These are phyloP conservation scores for Alternaria sp. DNA, from an alignment of 2,329 filamentous ascomycete genomes.

Conservation along the genomic window DNA sequence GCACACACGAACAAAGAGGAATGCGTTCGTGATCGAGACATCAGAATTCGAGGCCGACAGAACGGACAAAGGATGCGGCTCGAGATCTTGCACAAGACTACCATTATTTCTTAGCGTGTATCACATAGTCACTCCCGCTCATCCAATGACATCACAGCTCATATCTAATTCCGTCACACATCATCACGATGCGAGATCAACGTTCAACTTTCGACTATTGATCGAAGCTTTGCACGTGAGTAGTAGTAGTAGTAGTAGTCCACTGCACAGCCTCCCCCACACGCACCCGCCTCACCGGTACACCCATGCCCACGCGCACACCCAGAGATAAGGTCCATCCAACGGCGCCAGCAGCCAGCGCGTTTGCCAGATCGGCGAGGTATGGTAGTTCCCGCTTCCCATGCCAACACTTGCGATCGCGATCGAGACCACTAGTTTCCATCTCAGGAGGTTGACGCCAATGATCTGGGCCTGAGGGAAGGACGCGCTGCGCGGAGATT, in stretches of 20 bases:
- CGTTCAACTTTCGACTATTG: too few relatives aligned
- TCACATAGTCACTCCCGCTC: too few relatives aligned
- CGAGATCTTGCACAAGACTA: neutral
- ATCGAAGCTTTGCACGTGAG: too few relatives aligned
- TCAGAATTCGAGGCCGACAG: too few relatives aligned
- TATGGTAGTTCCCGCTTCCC: neutral
- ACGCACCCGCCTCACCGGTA: neutral
- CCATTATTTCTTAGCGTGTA: neutral
- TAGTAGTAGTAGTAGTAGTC: too few relatives aligned
- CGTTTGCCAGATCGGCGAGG: neutral
- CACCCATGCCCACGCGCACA: neutral
- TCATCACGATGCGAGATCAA: neutral
- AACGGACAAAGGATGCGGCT: too few relatives aligned
- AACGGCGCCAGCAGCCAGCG: too few relatives aligned
- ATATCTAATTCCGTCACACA: neutral
- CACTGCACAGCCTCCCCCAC: constrained; percentile 1
- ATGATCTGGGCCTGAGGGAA: too few relatives aligned
- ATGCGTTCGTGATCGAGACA: too few relatives aligned
- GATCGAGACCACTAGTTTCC: neutral
- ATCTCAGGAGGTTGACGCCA: neutral
- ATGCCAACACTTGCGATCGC: neutral
- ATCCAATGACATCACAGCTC: neutral
- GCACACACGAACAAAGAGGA: too few relatives aligned
- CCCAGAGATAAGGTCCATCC: neutral
- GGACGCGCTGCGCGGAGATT: neutral